Conservation (phyloP, 352 stramenopile species). For the Pythium plurisporium region DNA sequence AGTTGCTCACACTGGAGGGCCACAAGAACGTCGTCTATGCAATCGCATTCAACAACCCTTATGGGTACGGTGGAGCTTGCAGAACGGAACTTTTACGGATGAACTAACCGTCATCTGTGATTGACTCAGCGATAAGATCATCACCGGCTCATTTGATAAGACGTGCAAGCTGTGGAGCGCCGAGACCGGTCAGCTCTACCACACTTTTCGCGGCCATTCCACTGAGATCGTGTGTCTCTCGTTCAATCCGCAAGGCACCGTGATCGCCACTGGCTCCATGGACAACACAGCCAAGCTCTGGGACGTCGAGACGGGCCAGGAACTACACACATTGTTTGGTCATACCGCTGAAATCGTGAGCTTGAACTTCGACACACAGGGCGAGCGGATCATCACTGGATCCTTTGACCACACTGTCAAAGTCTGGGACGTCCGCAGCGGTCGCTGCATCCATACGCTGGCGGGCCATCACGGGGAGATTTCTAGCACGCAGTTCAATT, state of each 20-base stretch:
- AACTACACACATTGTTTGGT: conserved; percentile 91
- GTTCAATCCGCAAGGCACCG: conserved; percentile 92
- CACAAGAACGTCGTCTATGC: conserved; percentile 97
- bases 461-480: conserved; percentile 94
- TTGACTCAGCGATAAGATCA: conserved; percentile 86
- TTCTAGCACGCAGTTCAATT: conserved; percentile 94
- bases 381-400: conserved; percentile 91
- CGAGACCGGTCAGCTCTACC: conserved; percentile 90
- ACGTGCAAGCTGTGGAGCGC: conserved; percentile 96
- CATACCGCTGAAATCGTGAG: conserved; percentile 94
- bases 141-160: conserved; percentile 95
- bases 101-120: background rate
- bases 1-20: conserved; percentile 91
- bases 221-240: conserved; percentile 96
- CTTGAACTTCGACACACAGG: conserved; percentile 93
- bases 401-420: conserved; percentile 96
- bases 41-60: conserved; percentile 97
- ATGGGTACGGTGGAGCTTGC: conserved; percentile 48
- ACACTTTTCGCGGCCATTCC: conserved; percentile 93
- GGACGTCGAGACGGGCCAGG: conserved; percentile 93
- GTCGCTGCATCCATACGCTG: conserved; percentile 90
- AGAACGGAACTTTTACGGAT: background rate
- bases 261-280: conserved; percentile 90
- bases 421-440: conserved; percentile 82
- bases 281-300: conserved; percentile 95